Evolutionary conservation across 2,329 filamentous ascomycete genomes (phyloP), one percentile per base, ranked within the genome.

Genomic region (Sclerotinia minor): DNA sequence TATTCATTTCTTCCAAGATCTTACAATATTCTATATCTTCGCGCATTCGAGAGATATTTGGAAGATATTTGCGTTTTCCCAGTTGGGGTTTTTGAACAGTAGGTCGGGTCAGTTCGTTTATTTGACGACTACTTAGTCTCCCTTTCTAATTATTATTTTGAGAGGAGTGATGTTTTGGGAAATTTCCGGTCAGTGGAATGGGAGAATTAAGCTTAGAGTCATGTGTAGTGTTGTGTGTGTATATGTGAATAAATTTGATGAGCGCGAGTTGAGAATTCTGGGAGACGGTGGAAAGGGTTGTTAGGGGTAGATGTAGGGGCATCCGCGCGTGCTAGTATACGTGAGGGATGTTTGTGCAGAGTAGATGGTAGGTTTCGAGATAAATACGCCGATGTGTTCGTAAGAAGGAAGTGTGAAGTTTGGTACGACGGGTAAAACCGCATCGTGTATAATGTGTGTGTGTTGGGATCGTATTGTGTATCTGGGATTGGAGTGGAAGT

Each of bases 121-220:
- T 73, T 72, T 47, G 67, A 71, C 73, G 71, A 75, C 74, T 73
- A n/a, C n/a, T n/a, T n/a, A 76, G 63, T 75, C 73, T 3, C 71
- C 67, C 24, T 72, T 66, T 26, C 73, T 45, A 26, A 76, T 70
- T 11, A 73, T 73, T 41, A 76, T 71, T 47, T 70, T 74, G 4
- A 75, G 44, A 32, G 57, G 68, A 35, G 73, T 67, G 8, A 76
- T 54, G 1, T 66, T 58, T 17, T 69, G 64, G 67, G 67, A 45
- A 68, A 70, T 0, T 19, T 5, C 19, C 70, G 24, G 1, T 21
- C 13, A 32, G 70, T 70, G 2, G 72, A 38, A 2, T 3, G 13
- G 1, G 26, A n/a, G 24, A 73, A 74, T 2, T 11, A 35, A 13
- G 59, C 50, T 52, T 76, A 69, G 4, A 75, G 71, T 73, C 73